A percentile compares a stretch with the other conserved stretches of the same genome.
Conservation (phyloP, 2,329 filamentous ascomycete species). For the Fusarium chlamydosporum region DNA sequence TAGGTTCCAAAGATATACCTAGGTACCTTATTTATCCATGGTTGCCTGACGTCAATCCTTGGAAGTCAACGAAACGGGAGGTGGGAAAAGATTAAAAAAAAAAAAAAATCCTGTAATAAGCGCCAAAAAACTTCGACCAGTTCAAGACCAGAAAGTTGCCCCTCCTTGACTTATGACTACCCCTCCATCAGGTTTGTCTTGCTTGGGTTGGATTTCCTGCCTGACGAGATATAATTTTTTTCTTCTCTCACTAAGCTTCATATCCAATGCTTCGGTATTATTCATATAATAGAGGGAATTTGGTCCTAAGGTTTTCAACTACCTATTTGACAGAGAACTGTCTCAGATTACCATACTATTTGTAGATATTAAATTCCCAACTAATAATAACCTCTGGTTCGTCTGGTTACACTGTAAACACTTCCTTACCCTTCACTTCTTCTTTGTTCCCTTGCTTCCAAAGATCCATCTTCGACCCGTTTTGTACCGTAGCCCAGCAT, state of each 20-base stretch:
- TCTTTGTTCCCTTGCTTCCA: constrained; percentile 17
- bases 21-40: neutral
- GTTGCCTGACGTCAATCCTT: neutral
- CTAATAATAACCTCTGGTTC: neutral
- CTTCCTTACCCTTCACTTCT: neutral
- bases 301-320: neutral
- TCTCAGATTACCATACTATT: neutral
- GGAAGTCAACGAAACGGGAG: neutral
- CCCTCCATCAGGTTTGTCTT: constrained; percentile 6
- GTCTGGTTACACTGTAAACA: no score
- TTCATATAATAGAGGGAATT: neutral
- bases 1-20: no score
- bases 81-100: no score
- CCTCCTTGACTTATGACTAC: constrained; percentile 12
- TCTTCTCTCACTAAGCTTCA: neutral
- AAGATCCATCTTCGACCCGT: constrained; percentile 43
- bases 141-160: neutral
- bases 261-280: neutral
- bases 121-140: neutral
- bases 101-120: no score
- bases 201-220: constrained; percentile 1
- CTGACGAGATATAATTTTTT: neutral
- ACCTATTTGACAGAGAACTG: neutral
- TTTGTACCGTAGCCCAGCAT: constrained; percentile 41
- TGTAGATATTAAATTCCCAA: neutral